Evolutionary conservation across 2,329 filamentous ascomycete species (phyloP), one percentile per base, ranked within the genome.

Genomic region (Aspergillus sp.): DNA sequence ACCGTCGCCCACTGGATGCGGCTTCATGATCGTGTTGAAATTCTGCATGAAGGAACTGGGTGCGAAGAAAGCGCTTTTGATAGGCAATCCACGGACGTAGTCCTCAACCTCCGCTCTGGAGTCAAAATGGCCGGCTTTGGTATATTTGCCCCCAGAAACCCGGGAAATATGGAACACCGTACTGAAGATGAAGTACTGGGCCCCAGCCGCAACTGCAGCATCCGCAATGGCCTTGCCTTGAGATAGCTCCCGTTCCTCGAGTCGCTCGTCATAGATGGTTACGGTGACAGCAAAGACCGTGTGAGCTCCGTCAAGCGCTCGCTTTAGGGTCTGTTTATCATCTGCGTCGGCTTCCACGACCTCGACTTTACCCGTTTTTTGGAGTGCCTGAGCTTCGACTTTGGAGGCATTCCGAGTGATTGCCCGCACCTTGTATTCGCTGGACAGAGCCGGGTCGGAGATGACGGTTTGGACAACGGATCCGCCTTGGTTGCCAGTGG

Each of bases 401-500:
- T 66, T 64, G 42, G 53, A 55, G 2, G 60, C 47, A 53, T 78
- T 69, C n/a, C 76, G 73, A 8, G 73, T 77, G 42, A 79, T 67
- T 34, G 67, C 75, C 6, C 76, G 72, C 47, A 79, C 65, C 41
- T 63, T 70, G 63, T 70, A 79, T 45, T 71, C 55, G 38, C 67
- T 55, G 1, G 72, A 73, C 12, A 79, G 66, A 2, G 58, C 55
- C 1, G 69, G 54, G 52, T 77, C 69, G 33, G 64, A 64, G 7
- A 77, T 65, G 7, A 79, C 63, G 28, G 64, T 58, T 42, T 69
- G 58, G 46, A 78, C 63, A 6, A 78, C 64, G 6, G 73, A 73
- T 7, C 72, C 63, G 12, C 76, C 76, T 57, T 79, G 76, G 33
- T 73, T 67, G 48, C 76, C 75, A 0, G 76, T 79, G 26, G 74